phyloP scores from a whole-genome alignment of 768 basidiomycete species.

The Candolleomyces eurysporus region DNA sequence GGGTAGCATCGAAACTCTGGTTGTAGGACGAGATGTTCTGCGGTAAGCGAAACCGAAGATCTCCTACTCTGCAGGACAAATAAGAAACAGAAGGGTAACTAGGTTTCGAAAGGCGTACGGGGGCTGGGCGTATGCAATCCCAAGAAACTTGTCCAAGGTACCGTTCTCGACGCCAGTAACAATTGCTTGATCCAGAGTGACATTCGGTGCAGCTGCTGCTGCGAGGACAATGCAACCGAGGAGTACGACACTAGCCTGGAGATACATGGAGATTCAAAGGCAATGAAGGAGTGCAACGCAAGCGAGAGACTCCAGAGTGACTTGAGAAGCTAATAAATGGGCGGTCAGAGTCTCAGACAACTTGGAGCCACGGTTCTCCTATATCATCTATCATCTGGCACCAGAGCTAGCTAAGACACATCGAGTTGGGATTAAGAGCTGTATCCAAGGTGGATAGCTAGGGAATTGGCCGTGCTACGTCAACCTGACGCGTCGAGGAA shows the following conservation, averaged over 20 bases:
- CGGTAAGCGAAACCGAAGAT: conserved; percentile 13
- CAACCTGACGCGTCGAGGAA: not conserved
- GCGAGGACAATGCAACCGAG: not conserved
- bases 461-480: not conserved
- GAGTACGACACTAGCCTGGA: not conserved
- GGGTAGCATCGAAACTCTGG: conserved; percentile 10
- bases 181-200: not conserved
- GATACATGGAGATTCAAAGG: not conserved
- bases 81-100: not conserved
- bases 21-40: conserved; percentile 10
- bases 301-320: not conserved
- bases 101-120: conserved; percentile 3
- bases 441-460: too few relatives aligned
- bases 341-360: too few relatives aligned
- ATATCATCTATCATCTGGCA: too few relatives aligned
- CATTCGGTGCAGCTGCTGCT: not conserved
- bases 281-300: not conserved
- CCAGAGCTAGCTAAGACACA: too few relatives aligned
- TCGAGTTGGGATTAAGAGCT: too few relatives aligned
- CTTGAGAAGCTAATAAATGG: not conserved
- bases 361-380: too few relatives aligned
- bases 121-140: conserved; percentile 15
- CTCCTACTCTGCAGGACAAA: conserved; percentile 1
- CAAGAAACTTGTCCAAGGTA: conserved; percentile 11
- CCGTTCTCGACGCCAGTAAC: not conserved